A percentile compares a stretch with the other conserved stretches of the same genome.
Conservation (phyloP, 306 rosid species). For the Albizia julibrissin region DNA sequence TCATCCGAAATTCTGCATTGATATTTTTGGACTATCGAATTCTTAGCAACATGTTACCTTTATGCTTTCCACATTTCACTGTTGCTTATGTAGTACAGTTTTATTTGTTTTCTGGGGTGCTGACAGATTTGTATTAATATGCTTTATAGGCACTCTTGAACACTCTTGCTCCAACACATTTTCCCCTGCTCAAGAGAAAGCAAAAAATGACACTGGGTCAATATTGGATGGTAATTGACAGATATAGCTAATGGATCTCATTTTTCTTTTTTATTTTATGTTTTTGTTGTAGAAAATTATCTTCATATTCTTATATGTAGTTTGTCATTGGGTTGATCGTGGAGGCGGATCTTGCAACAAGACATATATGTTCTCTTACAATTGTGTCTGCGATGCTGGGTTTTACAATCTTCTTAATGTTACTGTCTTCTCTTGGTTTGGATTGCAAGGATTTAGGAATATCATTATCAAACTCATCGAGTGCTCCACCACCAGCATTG, state of each 20-base stretch:
- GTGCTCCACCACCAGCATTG: slow-evolving; percentile 43
- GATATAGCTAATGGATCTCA: background rate
- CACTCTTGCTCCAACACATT: slow-evolving; percentile 59
- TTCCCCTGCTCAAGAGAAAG: slow-evolving; percentile 50
- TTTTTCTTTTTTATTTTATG: background rate
- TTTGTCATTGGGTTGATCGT: slow-evolving; percentile 79
- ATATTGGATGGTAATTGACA: slow-evolving; percentile 61
- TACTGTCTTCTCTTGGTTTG: slow-evolving; percentile 63
- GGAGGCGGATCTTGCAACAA: slow-evolving; percentile 81
- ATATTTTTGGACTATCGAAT: too few relatives aligned
- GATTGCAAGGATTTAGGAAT: slow-evolving; percentile 75
- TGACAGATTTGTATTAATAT: slow-evolving; percentile 37
- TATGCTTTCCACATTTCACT: too few relatives aligned
- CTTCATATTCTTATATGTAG: slow-evolving; percentile 42
- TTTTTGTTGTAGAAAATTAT: background rate
- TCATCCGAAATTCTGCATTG: too few relatives aligned
- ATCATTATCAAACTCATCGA: slow-evolving; percentile 42
- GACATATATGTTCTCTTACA: slow-evolving; percentile 54
- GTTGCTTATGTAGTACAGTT: too few relatives aligned
- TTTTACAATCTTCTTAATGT: slow-evolving; percentile 70
- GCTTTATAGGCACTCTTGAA: slow-evolving; percentile 58
- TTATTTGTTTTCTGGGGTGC: background rate
- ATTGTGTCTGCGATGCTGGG: slow-evolving; percentile 59
- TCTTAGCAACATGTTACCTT: too few relatives aligned
- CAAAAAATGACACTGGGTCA: slow-evolving; percentile 44